Base-by-base conservation (phyloP, 371 early-diverging fungal species). In the Rhizopus microsporus region DNA sequence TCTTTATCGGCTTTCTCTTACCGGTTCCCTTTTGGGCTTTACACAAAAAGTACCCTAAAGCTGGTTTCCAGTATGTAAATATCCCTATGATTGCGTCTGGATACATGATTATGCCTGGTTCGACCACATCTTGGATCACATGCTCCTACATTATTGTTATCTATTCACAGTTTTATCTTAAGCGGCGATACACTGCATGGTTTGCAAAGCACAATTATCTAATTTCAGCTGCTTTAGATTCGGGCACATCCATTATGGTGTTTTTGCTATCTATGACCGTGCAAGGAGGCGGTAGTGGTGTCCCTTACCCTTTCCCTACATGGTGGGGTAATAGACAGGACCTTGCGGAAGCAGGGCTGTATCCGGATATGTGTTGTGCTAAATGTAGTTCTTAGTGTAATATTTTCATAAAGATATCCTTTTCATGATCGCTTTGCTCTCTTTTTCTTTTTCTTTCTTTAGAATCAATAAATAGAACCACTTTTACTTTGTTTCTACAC, bases 201-300 rank as follows among this genome's bases (percentile, higher is more conserved):
- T 85, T 78, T 72, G 65, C 75, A 23, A 80, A 78, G 50, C 77
- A 85, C 48, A 80, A 80, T 38, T 81, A 80, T 49, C 64, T 85
- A 13, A 67, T 81, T 8, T 78, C 80, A 3, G 77, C 85, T 13
- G 85, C 83, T 5, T 46, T 84, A 35, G 83, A 84, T 67, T 78
- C 85, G 5, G 85, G 79, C 33, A 78, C 85, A 2, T 82, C 81
- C 3, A 59, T 81, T 49, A 74, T 77, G 63, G 77, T 78, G 1
- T 74, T 83, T 57, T 23, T 83, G 31, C 55, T 84, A 32, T 67
- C 78, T 23, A 76, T 81, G 63, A 67, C 77, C 23, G 54, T 84
- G 44, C 55, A 77, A 33, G 81, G 84, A 9, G 83, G 78, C 38
- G 84, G 71, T 2, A 59, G 66, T 48, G 75, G 75, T 8, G 50